These are phyloP conservation scores for Paecilomyces formosus DNA, from an alignment of 2,329 filamentous ascomycete species.

Conservation along the genomic window DNA sequence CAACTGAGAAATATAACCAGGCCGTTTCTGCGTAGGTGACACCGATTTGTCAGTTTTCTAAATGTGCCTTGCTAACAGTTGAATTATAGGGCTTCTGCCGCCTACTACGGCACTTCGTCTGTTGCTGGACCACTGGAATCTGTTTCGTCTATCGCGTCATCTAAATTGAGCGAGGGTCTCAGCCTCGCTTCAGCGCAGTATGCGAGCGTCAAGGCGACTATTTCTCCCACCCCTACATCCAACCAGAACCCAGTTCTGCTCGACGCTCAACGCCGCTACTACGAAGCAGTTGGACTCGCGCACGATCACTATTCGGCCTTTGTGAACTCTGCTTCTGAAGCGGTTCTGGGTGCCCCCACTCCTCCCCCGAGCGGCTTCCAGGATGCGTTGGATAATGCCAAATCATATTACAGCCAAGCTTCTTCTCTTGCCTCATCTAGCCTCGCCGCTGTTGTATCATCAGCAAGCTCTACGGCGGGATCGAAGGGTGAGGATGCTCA, in stretches of 20 bases:
- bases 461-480: constrained; percentile 31
- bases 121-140: constrained; percentile 47
- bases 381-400: constrained; percentile 26
- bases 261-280: constrained; percentile 62
- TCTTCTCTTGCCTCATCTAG: constrained; percentile 33
- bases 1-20: constrained; percentile 47
- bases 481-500: constrained; percentile 27
- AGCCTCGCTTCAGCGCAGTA: constrained; percentile 65
- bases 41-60: not conserved
- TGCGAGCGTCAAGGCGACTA: constrained; percentile 57
- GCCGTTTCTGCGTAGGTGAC: constrained; percentile 50
- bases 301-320: constrained; percentile 75
- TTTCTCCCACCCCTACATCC: constrained; percentile 56
- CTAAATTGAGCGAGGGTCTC: constrained; percentile 62
- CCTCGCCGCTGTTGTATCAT: constrained; percentile 31
- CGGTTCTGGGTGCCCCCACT: constrained; percentile 58
- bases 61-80: constrained; percentile 5
- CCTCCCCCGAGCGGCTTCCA: constrained; percentile 23
- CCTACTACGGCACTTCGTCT: constrained; percentile 49
- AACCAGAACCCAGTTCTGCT: constrained; percentile 49
- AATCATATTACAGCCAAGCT: constrained; percentile 27
- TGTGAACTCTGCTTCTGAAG: constrained; percentile 62
- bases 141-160: constrained; percentile 61
- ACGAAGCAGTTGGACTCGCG: constrained; percentile 68
- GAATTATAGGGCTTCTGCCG: constrained; percentile 42